Base-by-base conservation (phyloP, 257 asterid genomes). In the Voacanga thouarsii region DNA sequence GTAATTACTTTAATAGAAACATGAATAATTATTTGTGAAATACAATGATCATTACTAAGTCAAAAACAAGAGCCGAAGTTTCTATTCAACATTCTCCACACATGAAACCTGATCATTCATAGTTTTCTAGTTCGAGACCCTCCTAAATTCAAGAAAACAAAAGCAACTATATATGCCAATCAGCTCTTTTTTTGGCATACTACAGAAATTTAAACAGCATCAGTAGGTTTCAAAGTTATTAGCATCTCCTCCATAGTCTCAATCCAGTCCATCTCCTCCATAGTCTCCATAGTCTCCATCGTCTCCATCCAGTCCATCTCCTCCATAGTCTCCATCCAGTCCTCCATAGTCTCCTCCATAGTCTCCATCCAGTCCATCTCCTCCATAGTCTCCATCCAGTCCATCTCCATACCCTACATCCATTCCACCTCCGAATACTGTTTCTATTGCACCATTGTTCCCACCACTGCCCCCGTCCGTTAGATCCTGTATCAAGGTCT, bases 391-490 rank as follows among this genome's bases (percentile, higher is more conserved):
- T 57, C 77, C 88, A 45, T 80, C 86, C 41, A 45, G 18, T 26
- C 77, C 56, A 61, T 75, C 77, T 26, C 67, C 80, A 23, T 71
- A 64, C 0, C 65, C 80, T 60, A n/a, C 83, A 44, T 55, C 15
- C 49, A 12, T 16, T 60, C 33, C 82, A 7, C 79, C 80, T 1
- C 82, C 50, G n/a, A 14, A 51, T 33, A 1, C 37, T 33, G 37
- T 33, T 33, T 33, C 55, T 16, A 49, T 19, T 16, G 28, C 16
- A 64, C 83, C 82, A 0, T 78, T 82, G 1, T 70, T 83, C 0
- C 83, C 85, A 0, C 84, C 84, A 0, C 83, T 83, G 0, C 86
- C 86, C 0, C 82, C 83, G 0, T 86, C 86, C 6, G 80, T 77
- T 1, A 82, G 0, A 26, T 71, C 87, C 81, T 82, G 89, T 1